Evolutionary conservation across 2,329 filamentous ascomycete species (phyloP), one percentile per base, ranked within the genome.

Genomic region (Elsinoe fawcettii): DNA sequence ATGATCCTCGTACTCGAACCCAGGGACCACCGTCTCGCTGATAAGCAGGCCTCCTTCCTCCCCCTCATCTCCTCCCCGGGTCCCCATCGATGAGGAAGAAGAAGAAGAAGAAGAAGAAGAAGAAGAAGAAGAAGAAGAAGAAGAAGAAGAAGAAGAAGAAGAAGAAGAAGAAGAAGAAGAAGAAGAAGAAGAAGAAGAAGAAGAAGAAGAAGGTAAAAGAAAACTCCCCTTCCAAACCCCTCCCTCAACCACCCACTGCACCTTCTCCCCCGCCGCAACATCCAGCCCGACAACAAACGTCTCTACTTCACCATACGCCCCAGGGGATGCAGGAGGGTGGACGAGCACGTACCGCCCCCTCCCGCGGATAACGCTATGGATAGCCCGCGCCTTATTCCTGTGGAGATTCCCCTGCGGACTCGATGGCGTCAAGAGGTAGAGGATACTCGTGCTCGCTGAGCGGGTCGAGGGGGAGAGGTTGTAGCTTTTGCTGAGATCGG

Each of bases 211-310:
- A 1, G 76, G 74, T 30, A 85, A 67, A 58, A 87, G 64, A 67
- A 78, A 86, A 63, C 77, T 84, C 9, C 79, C 80, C 70, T 87
- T 88, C 66, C 79, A 88, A 67, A 82, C 81, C 3, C 81, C 83
- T 0, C 84, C 84, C 55, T 85, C 82, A 6, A 88, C 84, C 59
- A 86, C 74, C 84, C 84, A 88, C 67, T 86, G 82, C 64, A 85
- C 61, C 66, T 67, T 78, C 73, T 88, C 85, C 0, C 83, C 84
- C 0, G 65, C 69, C 3, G 71, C 73, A 4, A 86, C 70, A 65
- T 84, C 71, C 11, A 73, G 74, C 0, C 84, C 85, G 1, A 87
- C 85, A 2, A 83, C 68, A 63, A 85, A 87, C 5, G 74, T 79
- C 70, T 87, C 84, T n/a, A 87, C n/a, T n/a, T n/a, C n/a, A n/a